Evolutionary conservation across 768 basidiomycete genomes (phyloP), one percentile per base, ranked within the genome.

Genomic region (Kwoniella shandongensis): DNA sequence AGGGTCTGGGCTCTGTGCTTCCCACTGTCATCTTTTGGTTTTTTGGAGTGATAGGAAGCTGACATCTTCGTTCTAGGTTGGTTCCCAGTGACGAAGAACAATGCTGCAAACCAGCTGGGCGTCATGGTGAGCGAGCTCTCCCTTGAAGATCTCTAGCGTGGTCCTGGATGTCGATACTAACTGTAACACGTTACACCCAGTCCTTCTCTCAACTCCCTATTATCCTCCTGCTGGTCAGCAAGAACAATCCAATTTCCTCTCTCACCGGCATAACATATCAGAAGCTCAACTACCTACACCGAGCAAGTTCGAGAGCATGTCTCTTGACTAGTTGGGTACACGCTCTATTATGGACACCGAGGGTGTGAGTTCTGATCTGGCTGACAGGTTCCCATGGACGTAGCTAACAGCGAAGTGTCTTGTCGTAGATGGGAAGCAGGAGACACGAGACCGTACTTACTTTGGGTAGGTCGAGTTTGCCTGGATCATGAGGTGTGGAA

Each of bases 231-330:
- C 80, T 87, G 22, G 83, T 83, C 2, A 82, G 81, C 61, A 83
- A 83, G 73, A 85, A 86, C 72, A 86, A 86, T 57, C 73, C 83
- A 29, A 72, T 83, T 35, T 83, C 83, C 6, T 79, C 80, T 63
- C 45, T 84, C 44, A 84, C 82, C 8, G 83, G 84, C 3, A 74
- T 85, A 38, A 76, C 81, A 11, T 83, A 84, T 60, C 83, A 84
- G 68, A 82, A 81, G 62, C 73, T 78, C 59, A 78, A 78, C 57
- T 73, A 73, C 44, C 59, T 78, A n/a, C 77, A 78, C 46, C 74
- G 77, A 2, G 68, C 70, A 4, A 63, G 72, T 8, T 68, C 66
- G 0, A 59, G 77, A 25, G 62, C 68, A 1, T 62, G 61, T 41
- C 61, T 76, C 1, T 42, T 74, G 20, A 58, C 62, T 15, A 61